Conservation (phyloP, 2,329 filamentous ascomycete species). For the Cladophialophora immunda region DNA sequence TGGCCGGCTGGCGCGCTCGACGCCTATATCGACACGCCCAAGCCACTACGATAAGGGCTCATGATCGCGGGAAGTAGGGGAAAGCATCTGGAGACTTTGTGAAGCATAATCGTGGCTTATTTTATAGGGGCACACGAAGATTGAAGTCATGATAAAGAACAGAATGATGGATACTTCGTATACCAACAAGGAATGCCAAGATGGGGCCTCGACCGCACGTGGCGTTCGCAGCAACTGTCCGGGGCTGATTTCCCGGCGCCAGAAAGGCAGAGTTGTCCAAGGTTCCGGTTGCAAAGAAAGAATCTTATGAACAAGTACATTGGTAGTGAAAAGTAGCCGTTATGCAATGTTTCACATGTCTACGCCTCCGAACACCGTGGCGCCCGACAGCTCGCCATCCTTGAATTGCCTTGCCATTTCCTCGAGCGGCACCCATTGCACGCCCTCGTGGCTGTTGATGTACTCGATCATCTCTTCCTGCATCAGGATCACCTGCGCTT, state of each 20-base stretch:
- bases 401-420: conserved; percentile 77
- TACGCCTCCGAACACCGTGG: not conserved
- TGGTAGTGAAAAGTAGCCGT: not conserved
- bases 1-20: not conserved
- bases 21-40: not conserved
- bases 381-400: conserved; percentile 40
- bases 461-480: conserved; percentile 58
- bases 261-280: not conserved
- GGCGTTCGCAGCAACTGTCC: no score
- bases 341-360: not conserved
- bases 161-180: not conserved
- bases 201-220: not conserved
- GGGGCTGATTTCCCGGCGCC: not conserved
- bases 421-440: conserved; percentile 64
- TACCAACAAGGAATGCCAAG: not conserved
- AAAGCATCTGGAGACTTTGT: not conserved
- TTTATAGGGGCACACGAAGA: not conserved
- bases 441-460: conserved; percentile 55
- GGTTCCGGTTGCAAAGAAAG: not conserved
- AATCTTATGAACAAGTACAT: not conserved
- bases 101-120: not conserved
- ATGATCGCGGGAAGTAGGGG: not conserved
- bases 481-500: conserved; percentile 57
- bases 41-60: not conserved
- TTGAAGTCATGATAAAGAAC: not conserved